Conservation (phyloP, 2,329 filamentous ascomycete genomes). For the Blumeria hordei region DNA sequence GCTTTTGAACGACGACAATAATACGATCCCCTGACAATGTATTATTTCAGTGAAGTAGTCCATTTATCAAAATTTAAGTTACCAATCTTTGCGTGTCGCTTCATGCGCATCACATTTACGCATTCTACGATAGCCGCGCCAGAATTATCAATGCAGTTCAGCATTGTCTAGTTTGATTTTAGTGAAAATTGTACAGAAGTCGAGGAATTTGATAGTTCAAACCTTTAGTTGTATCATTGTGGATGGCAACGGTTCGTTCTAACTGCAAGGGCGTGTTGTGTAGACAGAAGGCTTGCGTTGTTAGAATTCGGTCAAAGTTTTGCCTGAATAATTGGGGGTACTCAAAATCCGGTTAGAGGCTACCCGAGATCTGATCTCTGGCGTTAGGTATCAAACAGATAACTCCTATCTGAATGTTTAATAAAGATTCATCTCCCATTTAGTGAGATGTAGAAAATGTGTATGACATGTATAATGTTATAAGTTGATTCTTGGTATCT, state of each 20-base stretch:
- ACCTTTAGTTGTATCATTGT: conserved; percentile 88
- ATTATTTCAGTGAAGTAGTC: not conserved
- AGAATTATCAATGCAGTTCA: conserved; percentile 98
- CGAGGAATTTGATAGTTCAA: not conserved
- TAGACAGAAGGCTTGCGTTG: too few species aligned
- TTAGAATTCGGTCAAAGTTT: too few species aligned
- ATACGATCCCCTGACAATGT: conserved; percentile 59
- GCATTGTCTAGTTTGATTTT: conserved; percentile 43
- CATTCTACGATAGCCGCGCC: conserved; percentile 95
- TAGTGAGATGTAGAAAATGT: too few species aligned
- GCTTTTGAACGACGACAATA: conserved; percentile 92
- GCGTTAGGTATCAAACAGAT: too few species aligned
- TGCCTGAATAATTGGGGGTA: too few species aligned
- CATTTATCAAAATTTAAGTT: conserved; percentile 14
- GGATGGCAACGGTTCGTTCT: conserved; percentile 12
- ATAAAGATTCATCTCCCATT: too few species aligned
- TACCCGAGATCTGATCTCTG: too few species aligned
- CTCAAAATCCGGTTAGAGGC: too few species aligned
- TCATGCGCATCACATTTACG: conserved; percentile 76
- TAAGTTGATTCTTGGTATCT: too few species aligned
- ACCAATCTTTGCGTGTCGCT: conserved; percentile 75
- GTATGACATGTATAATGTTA: too few species aligned
- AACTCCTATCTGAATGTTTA: too few species aligned
- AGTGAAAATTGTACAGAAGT: not conserved
- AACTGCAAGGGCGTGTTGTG: too few species aligned